Evolutionary conservation across 2,329 filamentous ascomycete species (phyloP).

Genomic region (Cladophialophora carrionii): DNA sequence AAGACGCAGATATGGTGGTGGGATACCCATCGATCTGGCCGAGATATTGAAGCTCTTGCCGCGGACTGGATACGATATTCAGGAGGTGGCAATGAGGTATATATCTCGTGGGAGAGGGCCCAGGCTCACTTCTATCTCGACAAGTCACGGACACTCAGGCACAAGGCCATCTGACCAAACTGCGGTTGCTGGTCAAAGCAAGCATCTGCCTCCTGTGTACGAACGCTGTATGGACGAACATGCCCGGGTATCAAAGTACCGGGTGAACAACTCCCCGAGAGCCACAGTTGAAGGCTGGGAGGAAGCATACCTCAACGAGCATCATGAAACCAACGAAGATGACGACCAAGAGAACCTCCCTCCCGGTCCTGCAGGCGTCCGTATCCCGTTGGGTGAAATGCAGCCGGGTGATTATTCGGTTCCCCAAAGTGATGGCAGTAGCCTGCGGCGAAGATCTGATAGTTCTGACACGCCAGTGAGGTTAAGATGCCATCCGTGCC

Average conservation of each 20-base stretch:
- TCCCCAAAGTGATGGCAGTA: background rate
- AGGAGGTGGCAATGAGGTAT: background rate
- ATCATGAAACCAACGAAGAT: background rate
- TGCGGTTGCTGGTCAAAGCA: background rate
- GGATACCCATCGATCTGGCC: background rate
- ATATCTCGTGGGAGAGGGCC: background rate
- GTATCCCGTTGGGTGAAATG: slow-evolving; percentile 2
- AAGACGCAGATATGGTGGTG: background rate
- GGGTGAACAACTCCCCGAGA: slow-evolving; percentile 1
- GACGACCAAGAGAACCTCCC: slow-evolving; percentile 18
- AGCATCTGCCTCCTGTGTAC: background rate
- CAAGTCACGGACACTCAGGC: background rate
- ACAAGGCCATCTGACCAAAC: background rate
- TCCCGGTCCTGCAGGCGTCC: background rate
- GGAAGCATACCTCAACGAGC: background rate
- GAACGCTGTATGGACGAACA: background rate
- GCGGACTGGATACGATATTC: background rate
- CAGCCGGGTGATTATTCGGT: background rate
- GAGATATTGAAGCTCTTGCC: slow-evolving; percentile 6
- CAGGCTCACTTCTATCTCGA: background rate
- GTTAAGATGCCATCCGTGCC: slow-evolving; percentile 25
- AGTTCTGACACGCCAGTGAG: background rate
- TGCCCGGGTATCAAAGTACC: background rate
- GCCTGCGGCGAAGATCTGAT: background rate
- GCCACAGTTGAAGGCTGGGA: background rate